Evolutionary conservation across 352 stramenopile genomes (phyloP), one percentile per base, ranked within the genome.

Genomic region (Pythium sp.): DNA sequence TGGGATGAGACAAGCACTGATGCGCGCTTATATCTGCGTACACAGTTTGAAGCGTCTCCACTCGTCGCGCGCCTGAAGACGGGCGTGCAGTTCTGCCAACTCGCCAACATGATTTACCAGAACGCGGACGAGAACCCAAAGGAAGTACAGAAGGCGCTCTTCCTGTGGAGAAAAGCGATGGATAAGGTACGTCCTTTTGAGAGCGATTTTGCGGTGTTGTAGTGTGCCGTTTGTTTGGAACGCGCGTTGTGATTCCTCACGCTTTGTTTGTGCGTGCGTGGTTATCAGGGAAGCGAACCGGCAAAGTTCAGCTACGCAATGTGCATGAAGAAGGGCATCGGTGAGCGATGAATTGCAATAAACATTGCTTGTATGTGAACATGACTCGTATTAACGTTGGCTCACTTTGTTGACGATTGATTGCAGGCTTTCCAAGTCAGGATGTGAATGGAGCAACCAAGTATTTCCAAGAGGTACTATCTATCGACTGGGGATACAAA

Each of bases 281-380:
- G 7, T 4, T 8, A 41, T 32, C 34, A 91, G 82, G 88, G 88
- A 51, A 92, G 86, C 70, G 71, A 90, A 14, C 82, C 89, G 58
- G 83, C 88, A 71, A 95, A 93, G 74, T 95, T 87, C 75, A 95
- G 87, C 72, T 91, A 93, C 49, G 88, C 88, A 0, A 75, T 89
- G 73, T 94, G 83, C 51, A 77, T 94, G 70, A 93, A 93, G 72
- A 91, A 88, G 55, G 86, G 86, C 65, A 87, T 89, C 28, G 28
- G 28, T 32, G 2, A 32, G 28, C 28, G 28, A 32, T 32, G 28
- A 32, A 32, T 5, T 32, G 4, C 28, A 32, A 32, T 32, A 32
- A 5, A 32, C 2, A 1, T 5, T 32, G 28, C 28, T 32, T 5
- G 28, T 32, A 5, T 32, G 28, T 32, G 28, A 32, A 32, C 28